These are phyloP conservation scores for Cladosporium sp. DNA, from an alignment of 2,329 filamentous ascomycete genomes.

Conservation along the genomic window DNA sequence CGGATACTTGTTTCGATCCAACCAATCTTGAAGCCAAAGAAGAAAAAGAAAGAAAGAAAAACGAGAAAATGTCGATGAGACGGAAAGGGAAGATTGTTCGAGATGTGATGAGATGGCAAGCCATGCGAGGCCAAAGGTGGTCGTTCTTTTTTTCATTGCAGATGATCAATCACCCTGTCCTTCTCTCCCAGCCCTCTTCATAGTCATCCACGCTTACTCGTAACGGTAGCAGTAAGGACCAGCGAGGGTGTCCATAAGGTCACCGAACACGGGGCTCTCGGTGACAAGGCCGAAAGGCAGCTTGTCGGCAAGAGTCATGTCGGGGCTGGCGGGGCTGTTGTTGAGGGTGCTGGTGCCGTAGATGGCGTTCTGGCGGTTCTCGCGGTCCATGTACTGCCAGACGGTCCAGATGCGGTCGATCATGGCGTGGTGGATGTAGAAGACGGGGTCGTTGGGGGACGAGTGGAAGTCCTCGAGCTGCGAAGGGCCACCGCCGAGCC, in stretches of 20 bases:
- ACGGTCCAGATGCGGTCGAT: constrained; percentile 51
- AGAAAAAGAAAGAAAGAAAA: neutral
- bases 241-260: constrained; percentile 35
- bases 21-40: neutral
- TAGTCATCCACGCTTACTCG: constrained; percentile 24
- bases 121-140: neutral
- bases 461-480: constrained; percentile 46
- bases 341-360: constrained; percentile 48
- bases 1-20: neutral
- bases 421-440: constrained; percentile 52
- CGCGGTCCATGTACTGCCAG: constrained; percentile 51
- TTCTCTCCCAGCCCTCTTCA: constrained; percentile 15
- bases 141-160: neutral
- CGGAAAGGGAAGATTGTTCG: neutral
- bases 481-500: constrained; percentile 46
- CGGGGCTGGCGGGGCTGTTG: constrained; percentile 44
- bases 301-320: constrained; percentile 47
- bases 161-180: neutral
- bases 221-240: constrained; percentile 38
- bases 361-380: constrained; percentile 41
- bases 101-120: neutral
- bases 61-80: neutral
- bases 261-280: constrained; percentile 28
- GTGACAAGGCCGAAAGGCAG: constrained; percentile 38
- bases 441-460: constrained; percentile 50